These are phyloP conservation scores for Neopestalotiopsis rosae DNA, from an alignment of 2,329 filamentous ascomycete genomes.

Conservation along the genomic window DNA sequence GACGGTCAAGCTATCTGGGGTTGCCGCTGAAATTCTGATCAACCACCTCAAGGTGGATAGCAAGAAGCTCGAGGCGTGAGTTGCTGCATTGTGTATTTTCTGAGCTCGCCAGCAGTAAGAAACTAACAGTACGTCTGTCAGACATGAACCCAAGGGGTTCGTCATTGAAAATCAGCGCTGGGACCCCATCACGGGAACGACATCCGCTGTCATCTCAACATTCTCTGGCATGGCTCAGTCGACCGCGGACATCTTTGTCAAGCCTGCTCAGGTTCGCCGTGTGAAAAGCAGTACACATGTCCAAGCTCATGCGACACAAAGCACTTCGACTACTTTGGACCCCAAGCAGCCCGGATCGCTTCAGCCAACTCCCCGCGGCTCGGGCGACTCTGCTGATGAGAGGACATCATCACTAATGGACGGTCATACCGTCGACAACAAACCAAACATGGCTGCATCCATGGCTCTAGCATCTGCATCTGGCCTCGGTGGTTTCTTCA, in stretches of 20 bases:
- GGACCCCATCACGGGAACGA: conserved; percentile 36
- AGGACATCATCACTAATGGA: not conserved
- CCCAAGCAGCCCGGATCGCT: not conserved
- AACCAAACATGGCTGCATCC: not conserved
- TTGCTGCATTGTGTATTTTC: conserved; percentile 23
- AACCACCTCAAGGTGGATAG: conserved; percentile 1
- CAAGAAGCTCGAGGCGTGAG: not conserved
- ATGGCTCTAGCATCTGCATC: not conserved
- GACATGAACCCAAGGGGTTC: conserved; percentile 46
- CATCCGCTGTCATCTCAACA: conserved; percentile 25
- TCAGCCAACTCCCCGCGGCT: not conserved
- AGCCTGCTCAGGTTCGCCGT: conserved; percentile 33
- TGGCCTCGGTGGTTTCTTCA: not conserved
- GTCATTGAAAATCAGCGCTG: conserved; percentile 40
- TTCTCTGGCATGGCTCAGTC: not conserved
- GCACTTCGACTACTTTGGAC: not conserved
- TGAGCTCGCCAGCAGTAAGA: not conserved
- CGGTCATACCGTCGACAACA: not conserved
- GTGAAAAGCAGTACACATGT: not conserved
- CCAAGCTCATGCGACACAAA: not conserved
- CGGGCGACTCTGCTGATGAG: not conserved
- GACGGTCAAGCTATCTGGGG: not conserved
- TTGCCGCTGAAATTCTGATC: not conserved
- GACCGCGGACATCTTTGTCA: conserved; percentile 14
- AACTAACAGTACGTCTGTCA: conserved; percentile 23